Conservation (phyloP, 495 filamentous ascomycete genomes). For the Extremus antarcticus region DNA sequence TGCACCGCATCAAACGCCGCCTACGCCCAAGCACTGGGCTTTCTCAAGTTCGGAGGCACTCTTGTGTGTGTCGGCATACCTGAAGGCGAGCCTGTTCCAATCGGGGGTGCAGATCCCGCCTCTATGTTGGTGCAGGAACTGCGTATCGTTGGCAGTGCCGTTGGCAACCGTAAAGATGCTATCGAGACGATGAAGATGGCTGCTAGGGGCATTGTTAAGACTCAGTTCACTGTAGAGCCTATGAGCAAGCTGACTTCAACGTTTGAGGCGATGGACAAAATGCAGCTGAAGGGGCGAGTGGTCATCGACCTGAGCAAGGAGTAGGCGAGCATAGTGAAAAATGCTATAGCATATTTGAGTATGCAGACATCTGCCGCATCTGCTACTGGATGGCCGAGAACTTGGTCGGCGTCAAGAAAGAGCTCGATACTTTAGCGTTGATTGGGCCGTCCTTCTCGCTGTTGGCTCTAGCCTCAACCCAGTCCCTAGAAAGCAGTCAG, state of each 20-base stretch:
- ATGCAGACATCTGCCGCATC: background rate
- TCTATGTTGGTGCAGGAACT: conserved; percentile 42
- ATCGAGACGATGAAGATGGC: conserved; percentile 58
- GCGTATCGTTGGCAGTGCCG: conserved; percentile 50
- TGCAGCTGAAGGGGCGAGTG: conserved; percentile 35
- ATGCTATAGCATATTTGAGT: too few relatives aligned
- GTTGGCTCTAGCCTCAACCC: conserved; percentile 3
- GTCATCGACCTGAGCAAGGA: conserved; percentile 26
- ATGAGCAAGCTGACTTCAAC: conserved; percentile 49
- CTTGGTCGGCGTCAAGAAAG: conserved; percentile 13
- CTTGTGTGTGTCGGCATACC: conserved; percentile 60
- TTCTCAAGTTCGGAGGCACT: conserved; percentile 54
- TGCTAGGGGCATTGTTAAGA: conserved; percentile 49
- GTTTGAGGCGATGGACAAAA: conserved; percentile 50
- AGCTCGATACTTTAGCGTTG: conserved; percentile 5
- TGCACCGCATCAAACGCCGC: conserved; percentile 55
- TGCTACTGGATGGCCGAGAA: conserved; percentile 10
- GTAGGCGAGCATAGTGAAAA: too few relatives aligned
- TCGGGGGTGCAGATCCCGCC: conserved; percentile 44
- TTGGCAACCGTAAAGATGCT: conserved; percentile 55
- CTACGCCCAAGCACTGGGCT: conserved; percentile 39
- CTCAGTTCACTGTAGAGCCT: conserved; percentile 46
- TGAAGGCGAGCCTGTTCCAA: conserved; percentile 46
- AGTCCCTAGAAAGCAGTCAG: too few relatives aligned
- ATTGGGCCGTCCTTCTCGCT: conserved; percentile 12